Percentiles rank a stretch among this genome's conserved stretches.
Evolutionary conservation across 139 green algal genomes (phyloP).

Genomic region (Tetraselmis chui): DNA sequence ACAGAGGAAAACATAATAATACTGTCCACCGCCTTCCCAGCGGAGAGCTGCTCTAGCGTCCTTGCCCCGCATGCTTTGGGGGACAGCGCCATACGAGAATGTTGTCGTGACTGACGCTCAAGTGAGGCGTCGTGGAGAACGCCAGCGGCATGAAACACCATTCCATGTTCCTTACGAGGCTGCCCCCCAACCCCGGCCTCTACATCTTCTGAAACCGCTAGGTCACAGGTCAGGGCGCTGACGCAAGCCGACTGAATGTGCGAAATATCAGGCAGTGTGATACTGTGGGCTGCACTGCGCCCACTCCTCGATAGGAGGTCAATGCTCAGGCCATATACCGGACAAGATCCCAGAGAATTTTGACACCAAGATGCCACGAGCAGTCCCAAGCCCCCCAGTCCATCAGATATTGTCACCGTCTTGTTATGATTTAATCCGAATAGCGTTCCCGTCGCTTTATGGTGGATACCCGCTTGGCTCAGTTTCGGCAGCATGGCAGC

Average conservation of each 20-base stretch:
- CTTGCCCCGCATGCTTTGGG: background rate
- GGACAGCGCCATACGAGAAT: background rate
- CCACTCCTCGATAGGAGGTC: background rate
- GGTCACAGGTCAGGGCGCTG: background rate
- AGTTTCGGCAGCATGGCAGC: too few species aligned
- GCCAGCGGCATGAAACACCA: background rate
- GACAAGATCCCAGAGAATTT: background rate
- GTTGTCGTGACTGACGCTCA: background rate
- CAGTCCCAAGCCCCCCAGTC: background rate
- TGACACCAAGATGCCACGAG: background rate
- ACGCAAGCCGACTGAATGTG: background rate
- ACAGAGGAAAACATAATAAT: background rate
- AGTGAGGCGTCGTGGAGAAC: background rate
- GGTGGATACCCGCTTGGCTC: too few species aligned
- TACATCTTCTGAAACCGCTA: background rate
- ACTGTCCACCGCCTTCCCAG: background rate
- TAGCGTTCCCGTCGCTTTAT: too few species aligned
- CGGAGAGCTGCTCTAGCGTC: background rate
- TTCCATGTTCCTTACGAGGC: background rate
- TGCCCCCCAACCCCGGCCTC: background rate
- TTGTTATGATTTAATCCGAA: too few species aligned
- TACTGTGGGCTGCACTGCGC: background rate
- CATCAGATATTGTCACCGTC: background rate
- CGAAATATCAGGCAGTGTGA: too few species aligned
- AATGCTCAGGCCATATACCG: background rate